A percentile compares a stretch with the other conserved stretches of the same genome.
These are phyloP conservation scores for Rosa lucieae DNA, from an alignment of 306 rosid genomes.

Conservation along the genomic window DNA sequence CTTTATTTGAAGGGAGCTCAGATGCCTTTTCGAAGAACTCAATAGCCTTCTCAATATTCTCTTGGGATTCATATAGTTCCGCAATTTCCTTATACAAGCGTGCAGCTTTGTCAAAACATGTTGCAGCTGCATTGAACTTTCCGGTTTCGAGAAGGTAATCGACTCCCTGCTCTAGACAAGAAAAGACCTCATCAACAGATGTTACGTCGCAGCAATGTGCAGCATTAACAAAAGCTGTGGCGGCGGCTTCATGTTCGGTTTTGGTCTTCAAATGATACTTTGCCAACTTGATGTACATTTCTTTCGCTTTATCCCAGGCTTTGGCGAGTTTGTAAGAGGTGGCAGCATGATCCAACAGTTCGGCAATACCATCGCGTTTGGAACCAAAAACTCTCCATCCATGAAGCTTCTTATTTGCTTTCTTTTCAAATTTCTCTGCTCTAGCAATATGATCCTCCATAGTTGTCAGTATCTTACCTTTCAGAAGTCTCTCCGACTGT, in stretches of 20 bases:
- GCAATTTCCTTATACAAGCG: not conserved
- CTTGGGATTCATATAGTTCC: not conserved
- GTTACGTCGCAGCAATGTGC: not conserved
- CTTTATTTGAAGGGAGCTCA: not conserved
- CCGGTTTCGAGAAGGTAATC: no score
- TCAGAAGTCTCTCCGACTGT: not conserved
- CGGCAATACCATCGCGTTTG: no score
- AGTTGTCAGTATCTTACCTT: not conserved
- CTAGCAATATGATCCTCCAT: not conserved
- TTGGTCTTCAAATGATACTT: not conserved
- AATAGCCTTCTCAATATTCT: not conserved
- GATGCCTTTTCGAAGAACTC: not conserved
- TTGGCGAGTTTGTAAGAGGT: not conserved
- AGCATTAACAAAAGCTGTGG: not conserved
- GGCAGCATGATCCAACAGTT: not conserved
- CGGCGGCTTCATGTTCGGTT: not conserved
- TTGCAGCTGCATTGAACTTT: not conserved
- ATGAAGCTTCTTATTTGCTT: not conserved
- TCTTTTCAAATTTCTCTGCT: not conserved
- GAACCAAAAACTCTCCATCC: not conserved
- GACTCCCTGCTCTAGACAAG: no score
- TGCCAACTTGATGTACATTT: not conserved
- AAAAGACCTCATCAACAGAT: no score
- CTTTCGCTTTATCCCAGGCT: not conserved
- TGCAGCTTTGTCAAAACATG: not conserved